These are phyloP conservation scores for Prunus campanulata DNA, from an alignment of 306 rosid species.

Conservation along the genomic window DNA sequence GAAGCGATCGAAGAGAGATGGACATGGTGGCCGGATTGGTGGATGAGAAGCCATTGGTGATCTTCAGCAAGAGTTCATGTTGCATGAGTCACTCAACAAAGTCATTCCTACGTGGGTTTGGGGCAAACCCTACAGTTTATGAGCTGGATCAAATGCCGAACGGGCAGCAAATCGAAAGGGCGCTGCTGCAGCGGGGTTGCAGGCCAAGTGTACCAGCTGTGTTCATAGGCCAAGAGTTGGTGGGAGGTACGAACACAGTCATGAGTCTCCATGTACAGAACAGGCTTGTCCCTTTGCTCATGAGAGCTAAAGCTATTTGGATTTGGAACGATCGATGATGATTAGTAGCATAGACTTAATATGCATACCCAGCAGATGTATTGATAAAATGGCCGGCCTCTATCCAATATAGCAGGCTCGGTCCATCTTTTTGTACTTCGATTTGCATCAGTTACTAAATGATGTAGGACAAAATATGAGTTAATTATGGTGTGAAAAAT, in stretches of 20 bases:
- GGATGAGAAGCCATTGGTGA: constrained; percentile 65
- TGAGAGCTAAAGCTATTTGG: constrained; percentile 67
- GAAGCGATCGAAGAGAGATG: constrained; percentile 21
- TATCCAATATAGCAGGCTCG: too few relatives aligned
- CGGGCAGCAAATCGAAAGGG: constrained; percentile 59
- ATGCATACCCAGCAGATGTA: too few relatives aligned
- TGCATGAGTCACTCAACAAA: constrained; percentile 64
- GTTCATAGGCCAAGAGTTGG: constrained; percentile 59
- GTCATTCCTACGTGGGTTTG: constrained; percentile 59
- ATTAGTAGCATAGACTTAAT: too few relatives aligned
- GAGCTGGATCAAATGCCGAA: constrained; percentile 70
- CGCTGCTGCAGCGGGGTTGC: constrained; percentile 56
- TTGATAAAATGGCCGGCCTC: too few relatives aligned
- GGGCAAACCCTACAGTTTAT: constrained; percentile 62
- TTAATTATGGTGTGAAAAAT: too few relatives aligned
- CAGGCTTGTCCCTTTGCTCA: constrained; percentile 53
- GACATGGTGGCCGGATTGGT: constrained; percentile 47
- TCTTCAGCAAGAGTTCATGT: constrained; percentile 74
- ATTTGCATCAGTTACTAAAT: too few relatives aligned
- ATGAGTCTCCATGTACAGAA: constrained; percentile 63
- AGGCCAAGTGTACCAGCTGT: constrained; percentile 70
- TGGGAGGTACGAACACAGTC: constrained; percentile 60
- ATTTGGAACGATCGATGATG: constrained; percentile 30
- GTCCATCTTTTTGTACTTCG: too few relatives aligned
- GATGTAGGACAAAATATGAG: too few relatives aligned